These are phyloP conservation scores for Coniochaeta prunicola DNA, from an alignment of 2,329 filamentous ascomycete species.

Conservation along the genomic window DNA sequence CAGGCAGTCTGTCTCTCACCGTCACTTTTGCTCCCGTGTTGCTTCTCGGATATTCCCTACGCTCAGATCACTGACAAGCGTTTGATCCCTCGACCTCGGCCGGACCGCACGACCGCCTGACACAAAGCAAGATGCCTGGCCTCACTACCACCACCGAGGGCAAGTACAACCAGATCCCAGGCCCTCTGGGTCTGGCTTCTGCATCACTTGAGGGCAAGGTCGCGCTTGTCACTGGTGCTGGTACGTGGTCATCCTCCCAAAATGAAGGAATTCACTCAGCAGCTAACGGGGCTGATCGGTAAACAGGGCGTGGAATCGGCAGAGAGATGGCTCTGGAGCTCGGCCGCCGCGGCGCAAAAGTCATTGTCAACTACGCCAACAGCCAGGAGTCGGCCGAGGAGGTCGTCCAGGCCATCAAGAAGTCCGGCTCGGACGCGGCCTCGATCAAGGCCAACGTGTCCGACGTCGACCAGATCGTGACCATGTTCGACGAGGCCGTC, in stretches of 20 bases:
- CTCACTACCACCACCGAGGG: not conserved
- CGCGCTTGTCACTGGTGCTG: constrained; percentile 26
- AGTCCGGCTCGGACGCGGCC: constrained; percentile 52
- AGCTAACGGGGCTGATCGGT: not conserved
- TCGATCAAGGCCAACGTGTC: constrained; percentile 52
- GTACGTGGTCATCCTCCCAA: constrained; percentile 11
- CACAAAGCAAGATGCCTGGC: constrained; percentile 1
- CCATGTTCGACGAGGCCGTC: constrained; percentile 56
- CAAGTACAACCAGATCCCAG: constrained; percentile 3
- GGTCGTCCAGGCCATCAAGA: constrained; percentile 60
- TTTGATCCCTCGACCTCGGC: not conserved
- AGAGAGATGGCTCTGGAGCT: constrained; percentile 60
- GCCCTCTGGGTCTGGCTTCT: constrained; percentile 3
- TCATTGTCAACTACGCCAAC: constrained; percentile 63
- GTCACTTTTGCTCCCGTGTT: not conserved
- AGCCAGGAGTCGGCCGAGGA: constrained; percentile 56
- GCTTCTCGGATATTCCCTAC: not conserved
- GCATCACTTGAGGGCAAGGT: constrained; percentile 22
- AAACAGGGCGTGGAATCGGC: constrained; percentile 50
- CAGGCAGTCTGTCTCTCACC: not conserved
- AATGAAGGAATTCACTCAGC: not conserved
- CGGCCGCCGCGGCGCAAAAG: constrained; percentile 56
- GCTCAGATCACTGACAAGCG: not conserved
- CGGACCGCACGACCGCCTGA: not conserved
- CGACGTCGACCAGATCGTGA: constrained; percentile 54